These are phyloP conservation scores for Candida arabinofermentans DNA, from an alignment of 805 yeast genomes.

Conservation along the genomic window DNA sequence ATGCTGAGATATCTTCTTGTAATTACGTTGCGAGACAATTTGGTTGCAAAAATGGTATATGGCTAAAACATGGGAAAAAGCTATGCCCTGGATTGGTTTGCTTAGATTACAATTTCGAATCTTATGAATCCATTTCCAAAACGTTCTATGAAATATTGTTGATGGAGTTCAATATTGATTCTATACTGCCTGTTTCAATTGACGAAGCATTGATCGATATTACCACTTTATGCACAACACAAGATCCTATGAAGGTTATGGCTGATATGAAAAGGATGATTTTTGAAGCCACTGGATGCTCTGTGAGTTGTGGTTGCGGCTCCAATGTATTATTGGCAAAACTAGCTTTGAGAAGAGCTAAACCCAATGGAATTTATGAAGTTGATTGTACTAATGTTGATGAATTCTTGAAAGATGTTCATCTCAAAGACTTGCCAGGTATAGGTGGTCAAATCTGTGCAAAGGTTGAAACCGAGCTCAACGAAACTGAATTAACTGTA, in stretches of 20 bases:
- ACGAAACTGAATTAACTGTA: conserved; percentile 29
- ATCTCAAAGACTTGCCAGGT: conserved; percentile 53
- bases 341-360: conserved; percentile 66
- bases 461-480: conserved; percentile 39
- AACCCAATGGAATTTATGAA: conserved; percentile 65
- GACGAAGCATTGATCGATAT: conserved; percentile 88
- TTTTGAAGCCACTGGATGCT: conserved; percentile 46
- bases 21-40: conserved; percentile 78
- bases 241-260: conserved; percentile 27
- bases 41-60: conserved; percentile 88
- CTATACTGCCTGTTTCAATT: conserved; percentile 79
- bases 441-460: conserved; percentile 49
- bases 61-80: conserved; percentile 65
- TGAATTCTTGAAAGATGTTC: conserved; percentile 34
- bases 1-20: conserved; percentile 87
- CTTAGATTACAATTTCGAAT: conserved; percentile 69
- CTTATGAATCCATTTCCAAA: conserved; percentile 63
- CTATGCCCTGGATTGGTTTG: conserved; percentile 60
- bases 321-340: conserved; percentile 73
- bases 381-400: conserved; percentile 29
- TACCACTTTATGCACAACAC: conserved; percentile 21
- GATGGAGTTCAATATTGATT: conserved; percentile 36
- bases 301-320: conserved; percentile 79
- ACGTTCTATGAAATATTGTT: conserved; percentile 59
- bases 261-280: conserved; percentile 39